Base-by-base conservation (phyloP, 192 early-diverging fungal genomes). In the Backusella macrospora region DNA sequence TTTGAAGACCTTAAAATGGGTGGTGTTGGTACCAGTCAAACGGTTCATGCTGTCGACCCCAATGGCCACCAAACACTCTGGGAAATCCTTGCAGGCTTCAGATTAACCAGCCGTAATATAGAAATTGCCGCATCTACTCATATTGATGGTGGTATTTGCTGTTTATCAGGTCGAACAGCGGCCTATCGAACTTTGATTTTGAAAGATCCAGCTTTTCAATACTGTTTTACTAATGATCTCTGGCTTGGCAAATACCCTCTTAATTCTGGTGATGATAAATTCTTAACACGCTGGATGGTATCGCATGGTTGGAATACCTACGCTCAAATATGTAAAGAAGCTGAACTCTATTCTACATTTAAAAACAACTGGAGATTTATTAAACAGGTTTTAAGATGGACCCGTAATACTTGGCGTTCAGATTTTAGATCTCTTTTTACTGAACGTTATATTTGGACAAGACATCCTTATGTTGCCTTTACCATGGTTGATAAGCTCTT, bases 401-500 rank as follows among this genome's bases (percentile, higher is more conserved):
- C 90, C 2, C 85, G 90, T 23, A 92, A 92, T 65, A 92, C 89
- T 18, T 92, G 90, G 90, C 77, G 90, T 0, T 89, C 86, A 26
- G 90, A 92, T 48, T 86, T 87, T 68, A 76, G 87, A 16, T 86
- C 84, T 3, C 70, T 92, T 64, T 90, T 92, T 71, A 84, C 76
- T 18, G 90, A 92, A 62, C 78, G 89, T 0, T 68, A 76, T 18
- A 85, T 92, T 65, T 92, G 90, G 90, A 63, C 29, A 10, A 84
- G 88, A 10, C 86, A 90, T 59, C 90, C 90, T 0, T 92, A 88
- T 72, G 87, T 89, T 13, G 90, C 90, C 14, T 92, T 90, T 62
- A 89, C 88, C 0, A 92, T 92, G 90, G 73, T 92, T 16, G 90
- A 92, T 78, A 92, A 92, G 75, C 79, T 92, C 65, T 89, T 92